Evolutionary conservation across 768 basidiomycete genomes (phyloP).

Genomic region (Pholiota microspora): DNA sequence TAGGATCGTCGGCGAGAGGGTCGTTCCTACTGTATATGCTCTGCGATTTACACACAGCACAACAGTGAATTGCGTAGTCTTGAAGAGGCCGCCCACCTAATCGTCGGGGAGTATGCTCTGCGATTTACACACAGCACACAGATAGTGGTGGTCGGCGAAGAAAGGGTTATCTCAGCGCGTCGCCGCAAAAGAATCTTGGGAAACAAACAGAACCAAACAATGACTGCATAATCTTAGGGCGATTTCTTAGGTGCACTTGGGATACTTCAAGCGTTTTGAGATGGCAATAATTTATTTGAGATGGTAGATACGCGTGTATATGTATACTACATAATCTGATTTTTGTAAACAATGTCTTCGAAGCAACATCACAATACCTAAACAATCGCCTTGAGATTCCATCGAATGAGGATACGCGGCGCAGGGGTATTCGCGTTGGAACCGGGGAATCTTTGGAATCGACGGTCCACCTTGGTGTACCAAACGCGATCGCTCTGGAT

Average conservation of each 20-base stretch:
- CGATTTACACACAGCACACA: not conserved
- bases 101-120: not conserved
- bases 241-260: not conserved
- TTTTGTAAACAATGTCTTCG: no score
- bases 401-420: not conserved
- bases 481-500: constrained; percentile 13
- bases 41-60: not conserved
- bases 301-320: not conserved
- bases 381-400: not conserved
- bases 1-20: no score
- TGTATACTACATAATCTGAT: not conserved
- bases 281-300: not conserved
- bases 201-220: not conserved
- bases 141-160: not conserved
- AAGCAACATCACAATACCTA: not conserved
- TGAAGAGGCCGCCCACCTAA: not conserved
- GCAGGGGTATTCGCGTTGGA: not conserved
- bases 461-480: not conserved
- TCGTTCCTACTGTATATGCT: not conserved
- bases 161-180: not conserved
- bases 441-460: not conserved
- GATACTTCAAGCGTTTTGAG: not conserved
- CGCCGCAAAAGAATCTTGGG: not conserved
- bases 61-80: not conserved
- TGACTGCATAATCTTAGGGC: no score